phyloP scores from a whole-genome alignment of 225 moss, liverwort and hornwort species.

The Bryum argenteum region DNA sequence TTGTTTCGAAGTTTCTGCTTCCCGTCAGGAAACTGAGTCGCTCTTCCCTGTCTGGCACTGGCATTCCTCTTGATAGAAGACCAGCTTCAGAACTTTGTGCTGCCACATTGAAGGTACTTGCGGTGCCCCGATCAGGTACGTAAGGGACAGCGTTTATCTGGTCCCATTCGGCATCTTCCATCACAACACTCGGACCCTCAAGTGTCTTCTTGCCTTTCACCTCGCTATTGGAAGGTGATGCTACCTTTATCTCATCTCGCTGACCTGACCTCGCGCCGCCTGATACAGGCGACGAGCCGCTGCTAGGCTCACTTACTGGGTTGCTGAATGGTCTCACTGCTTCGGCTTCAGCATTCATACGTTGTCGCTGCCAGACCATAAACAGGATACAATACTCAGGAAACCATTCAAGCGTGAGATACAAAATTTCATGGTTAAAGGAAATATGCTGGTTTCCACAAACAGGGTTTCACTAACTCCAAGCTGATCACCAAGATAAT shows the following conservation, averaged over 20 bases:
- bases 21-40: slow-evolving; percentile 17
- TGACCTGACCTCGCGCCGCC: slow-evolving; percentile 20
- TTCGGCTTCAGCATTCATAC: slow-evolving; percentile 28
- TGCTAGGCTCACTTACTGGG: slow-evolving; percentile 39
- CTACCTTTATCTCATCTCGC: slow-evolving; percentile 22
- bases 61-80: not conserved
- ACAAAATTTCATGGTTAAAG: not conserved
- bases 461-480: not conserved
- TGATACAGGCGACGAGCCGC: slow-evolving; percentile 40
- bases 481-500: not conserved
- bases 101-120: slow-evolving; percentile 11
- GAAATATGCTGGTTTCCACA: not conserved
- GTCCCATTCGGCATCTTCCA: slow-evolving; percentile 26
- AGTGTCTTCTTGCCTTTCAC: slow-evolving; percentile 17
- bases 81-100: slow-evolving; percentile 22
- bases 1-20: slow-evolving; percentile 1
- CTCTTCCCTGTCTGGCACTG: slow-evolving; percentile 9
- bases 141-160: not conserved
- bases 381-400: slow-evolving; percentile 4
- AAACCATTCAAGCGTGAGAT: not conserved
- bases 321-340: slow-evolving; percentile 16
- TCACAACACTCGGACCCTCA: not conserved
- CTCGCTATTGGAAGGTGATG: slow-evolving; percentile 19
- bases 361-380: slow-evolving; percentile 40
- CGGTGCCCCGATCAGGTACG: not conserved